A percentile compares a stretch with the other conserved stretches of the same genome.
phyloP scores from a whole-genome alignment of 2,329 filamentous ascomycete species.

The Eurotiales sp. region DNA sequence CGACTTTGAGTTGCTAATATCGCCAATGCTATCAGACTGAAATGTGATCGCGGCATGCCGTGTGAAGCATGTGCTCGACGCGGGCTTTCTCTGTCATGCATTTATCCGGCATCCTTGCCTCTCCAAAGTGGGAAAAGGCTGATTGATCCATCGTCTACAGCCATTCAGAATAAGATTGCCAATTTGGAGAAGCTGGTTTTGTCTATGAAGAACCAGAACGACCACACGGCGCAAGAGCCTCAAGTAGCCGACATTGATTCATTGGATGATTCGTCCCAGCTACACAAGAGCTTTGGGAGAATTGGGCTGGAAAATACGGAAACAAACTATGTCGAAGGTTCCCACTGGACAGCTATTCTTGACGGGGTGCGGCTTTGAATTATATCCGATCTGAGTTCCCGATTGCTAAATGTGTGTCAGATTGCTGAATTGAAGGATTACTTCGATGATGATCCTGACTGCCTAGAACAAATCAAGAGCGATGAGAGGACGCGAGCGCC shows the following conservation, averaged over 20 bases:
- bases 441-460: slow-evolving; percentile 7
- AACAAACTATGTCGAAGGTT: slow-evolving; percentile 12
- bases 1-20: neutral
- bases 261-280: neutral
- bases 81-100: slow-evolving; percentile 10
- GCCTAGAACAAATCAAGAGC: neutral
- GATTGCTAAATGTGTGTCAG: neutral
- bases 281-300: slow-evolving; percentile 8
- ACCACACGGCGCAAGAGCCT: neutral
- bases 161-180: slow-evolving; percentile 11
- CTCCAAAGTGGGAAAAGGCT: slow-evolving; percentile 11
- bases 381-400: neutral
- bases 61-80: slow-evolving; percentile 12
- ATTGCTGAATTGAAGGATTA: slow-evolving; percentile 14
- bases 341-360: slow-evolving; percentile 14
- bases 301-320: slow-evolving; percentile 10
- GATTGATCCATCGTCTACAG: slow-evolving; percentile 3
- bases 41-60: slow-evolving; percentile 14
- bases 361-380: neutral
- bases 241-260: neutral
- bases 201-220: neutral
- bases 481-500: neutral
- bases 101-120: slow-evolving; percentile 4
- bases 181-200: slow-evolving; percentile 11
- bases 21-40: neutral